phyloP scores from a whole-genome alignment of 352 stramenopile species.

The Globisporangium viniferum region DNA sequence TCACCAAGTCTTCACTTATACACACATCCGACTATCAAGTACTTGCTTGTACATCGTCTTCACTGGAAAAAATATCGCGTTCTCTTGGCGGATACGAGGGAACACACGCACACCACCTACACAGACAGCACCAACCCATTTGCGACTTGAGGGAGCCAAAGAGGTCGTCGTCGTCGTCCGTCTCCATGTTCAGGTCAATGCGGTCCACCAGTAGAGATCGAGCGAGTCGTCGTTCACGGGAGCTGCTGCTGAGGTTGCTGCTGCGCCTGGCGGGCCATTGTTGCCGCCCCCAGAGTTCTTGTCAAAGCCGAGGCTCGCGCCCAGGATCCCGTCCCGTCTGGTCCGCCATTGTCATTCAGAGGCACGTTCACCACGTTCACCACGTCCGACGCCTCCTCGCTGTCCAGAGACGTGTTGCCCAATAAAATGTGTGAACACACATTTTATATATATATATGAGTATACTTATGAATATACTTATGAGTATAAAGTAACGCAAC shows the following conservation, averaged over 20 bases:
- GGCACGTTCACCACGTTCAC: slow-evolving; percentile 11
- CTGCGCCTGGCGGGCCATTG: neutral
- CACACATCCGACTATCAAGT: slow-evolving; percentile 1
- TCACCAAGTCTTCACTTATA: neutral
- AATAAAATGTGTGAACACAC: too few species aligned
- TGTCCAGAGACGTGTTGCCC: neutral
- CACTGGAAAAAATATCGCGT: slow-evolving; percentile 15
- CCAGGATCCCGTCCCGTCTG: neutral
- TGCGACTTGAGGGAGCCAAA: slow-evolving; percentile 85
- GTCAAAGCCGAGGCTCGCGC: slow-evolving; percentile 15
- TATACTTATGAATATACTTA: too few species aligned
- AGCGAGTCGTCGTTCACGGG: slow-evolving; percentile 45
- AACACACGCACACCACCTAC: slow-evolving; percentile 21
- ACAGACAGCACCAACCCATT: slow-evolving; percentile 17
- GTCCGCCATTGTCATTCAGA: slow-evolving; percentile 3
- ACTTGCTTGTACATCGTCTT: slow-evolving; percentile 6
- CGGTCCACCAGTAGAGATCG: slow-evolving; percentile 75
- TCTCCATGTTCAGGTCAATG: slow-evolving; percentile 77
- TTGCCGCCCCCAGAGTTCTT: slow-evolving; percentile 1
- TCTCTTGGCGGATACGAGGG: slow-evolving; percentile 13
- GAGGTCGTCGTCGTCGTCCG: slow-evolving; percentile 83
- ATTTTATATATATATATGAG: too few species aligned
- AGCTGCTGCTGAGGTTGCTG: neutral
- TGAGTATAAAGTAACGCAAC: neutral
- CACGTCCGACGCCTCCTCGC: slow-evolving; percentile 1